Evolutionary conservation across 805 yeast species (phyloP), one percentile per base, ranked within the genome.

Genomic region (Kazachstania africana): DNA sequence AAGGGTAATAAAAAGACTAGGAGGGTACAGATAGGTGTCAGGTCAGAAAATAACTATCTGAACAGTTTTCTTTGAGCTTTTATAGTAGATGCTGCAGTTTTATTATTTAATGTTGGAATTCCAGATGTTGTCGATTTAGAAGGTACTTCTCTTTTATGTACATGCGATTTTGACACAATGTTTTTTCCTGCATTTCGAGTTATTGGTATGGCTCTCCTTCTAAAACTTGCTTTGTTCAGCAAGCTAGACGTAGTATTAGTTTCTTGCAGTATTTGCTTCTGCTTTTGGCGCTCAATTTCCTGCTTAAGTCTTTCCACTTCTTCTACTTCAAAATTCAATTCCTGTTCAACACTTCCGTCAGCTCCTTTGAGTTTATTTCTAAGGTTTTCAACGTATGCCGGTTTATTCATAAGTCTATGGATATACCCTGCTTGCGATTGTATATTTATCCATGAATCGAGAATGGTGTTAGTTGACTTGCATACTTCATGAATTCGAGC

Each of bases 391-490:
- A 72, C 59, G 29, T 57, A 57, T 17, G 44, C 40, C 6, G 56
- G 42, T 33, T 66, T 65, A 32, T 60, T 59, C 39, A 73, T 55
- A 13, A 71, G 48, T 8, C 65, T 62, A 17, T 63, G 58, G 4
- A 76, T 68, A 43, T 72, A 70, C 22, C 68, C 66, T 15, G 78
- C 69, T 43, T 75, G 80, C 12, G 78, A 72, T 14, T 75, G 62
- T 29, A 76, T 73, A 38, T 66, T 61, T 32, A 70, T 65, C 80
- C 80, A 76, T 15, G 72, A 62, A 35, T 70, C 75, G 16, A 76
- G 50, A 16, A 76, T 54, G 16, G 59, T 57, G 33, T 69, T 63
- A 0, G 76, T 65, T 19, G 65, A 63, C 24, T 60, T 62, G 26
- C 72, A 61, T 4, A 74, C 63, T 14, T 52, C 55, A 34, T 63